Base-by-base conservation (phyloP, 148 eudicot genomes). In the Silene latifolia region DNA sequence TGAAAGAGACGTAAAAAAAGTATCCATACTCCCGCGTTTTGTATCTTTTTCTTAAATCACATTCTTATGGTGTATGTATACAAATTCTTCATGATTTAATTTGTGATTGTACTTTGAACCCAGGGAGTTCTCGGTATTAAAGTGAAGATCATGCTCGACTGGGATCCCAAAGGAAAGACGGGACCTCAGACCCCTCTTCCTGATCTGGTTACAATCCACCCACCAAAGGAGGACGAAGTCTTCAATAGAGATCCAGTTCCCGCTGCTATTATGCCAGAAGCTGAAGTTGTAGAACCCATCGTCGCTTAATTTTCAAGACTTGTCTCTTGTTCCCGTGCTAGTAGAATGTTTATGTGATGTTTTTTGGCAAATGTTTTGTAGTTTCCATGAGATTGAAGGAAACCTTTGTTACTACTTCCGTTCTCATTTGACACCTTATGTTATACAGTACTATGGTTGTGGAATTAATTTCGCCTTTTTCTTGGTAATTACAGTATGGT, bases 121-220 rank as follows among this genome's bases (percentile, higher is more conserved):
- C 79, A 88, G 92, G 96, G 96, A 54, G 92, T 90, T 4, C 92
- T 88, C 14, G 92, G 96, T 18, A 88, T 90, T 70, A 90, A 88
- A 80, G 96, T 90, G 0, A 90, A 90, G 89, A 90, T 90, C 71
- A 87, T 90, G 96, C 90, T 90, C 9, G 92, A 83, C 73, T 87
- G 92, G 90, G 92, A 90, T 79, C 92, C 96, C 1, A 88, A 84
- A 63, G 96, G 96, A 23, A 86, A 88, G 83, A 80, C 74, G 32
- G 96, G 96, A 27, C 96, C 92, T 1, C 78, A 60, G 24, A 90
- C 90, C 6, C 96, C 92, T 6, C 88, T 90, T 13, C 96, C 96
- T 0, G 96, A 90, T 84, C 78, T 88, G 7, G 96, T 90, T 35
- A 87, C 77, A 0, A 90, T 90, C 63, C 96, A 87, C 67, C 82